Evolutionary conservation across 257 asterid genomes (phyloP), one percentile per base, ranked within the genome.

Genomic region (Euphrasia confusa): DNA sequence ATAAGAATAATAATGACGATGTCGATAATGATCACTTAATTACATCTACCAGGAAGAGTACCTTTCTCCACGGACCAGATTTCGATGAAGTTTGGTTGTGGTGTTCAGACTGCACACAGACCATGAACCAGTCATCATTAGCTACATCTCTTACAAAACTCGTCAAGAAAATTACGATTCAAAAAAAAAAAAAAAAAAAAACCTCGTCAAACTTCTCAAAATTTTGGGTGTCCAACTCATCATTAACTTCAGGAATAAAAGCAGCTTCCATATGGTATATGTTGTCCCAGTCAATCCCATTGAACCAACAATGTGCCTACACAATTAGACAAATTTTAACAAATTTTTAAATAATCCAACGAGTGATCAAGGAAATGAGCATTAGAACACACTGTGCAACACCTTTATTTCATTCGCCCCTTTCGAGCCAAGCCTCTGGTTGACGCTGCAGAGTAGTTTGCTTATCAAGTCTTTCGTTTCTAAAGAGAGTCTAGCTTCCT

Each of bases 41-140:
- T 55, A 54, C 45, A 60, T 35, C 55, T 27, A 68, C 26, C 44
- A 64, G 65, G 37, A 62, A 64, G 5, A 62, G 0, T 78, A 88
- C 98, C 98, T 88, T 90, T 80, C 98, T 86, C 98, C 98, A 88
- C 14, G 96, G 98, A 70, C 98, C 96, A 47, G 94, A 77, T 80
- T 70, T 88, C 54, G 95, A 80, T 73, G 95, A 75, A 73, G 74
- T 68, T 62, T 75, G 84, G 61, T 65, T 15, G 64, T 80, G 86
- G 68, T 80, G 73, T 35, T 82, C 98, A 54, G 94, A 72, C 94
- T 90, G 90, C 74, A 52, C 69, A 33, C 6, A 33, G 39, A 55
- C 63, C 10, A 45, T 42, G 59, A 60, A 65, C 71, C 57, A 65
- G 61, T 54, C 57, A 27, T 18, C 21, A 57, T 77, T 9, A 42